Percentiles rank a stretch among this genome's conserved stretches.
phyloP scores from a whole-genome alignment of 1,284 basidiomycete genomes.

The Meira nashicola region DNA sequence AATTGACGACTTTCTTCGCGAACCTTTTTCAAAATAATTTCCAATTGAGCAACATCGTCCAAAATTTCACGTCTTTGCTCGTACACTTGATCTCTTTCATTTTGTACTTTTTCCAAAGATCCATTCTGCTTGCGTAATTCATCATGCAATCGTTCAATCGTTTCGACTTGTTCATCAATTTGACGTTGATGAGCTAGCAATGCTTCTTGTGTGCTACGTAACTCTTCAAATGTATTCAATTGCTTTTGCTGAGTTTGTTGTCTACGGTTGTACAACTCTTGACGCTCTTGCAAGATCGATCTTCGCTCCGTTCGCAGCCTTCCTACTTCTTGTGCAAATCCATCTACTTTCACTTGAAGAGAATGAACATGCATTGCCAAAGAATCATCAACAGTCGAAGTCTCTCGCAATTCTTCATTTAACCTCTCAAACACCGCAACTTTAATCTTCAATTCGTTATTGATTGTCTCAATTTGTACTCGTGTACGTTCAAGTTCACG shows the following conservation, averaged over 20 bases:
- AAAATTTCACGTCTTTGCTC: slow-evolving; percentile 30
- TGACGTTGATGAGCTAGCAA: slow-evolving; percentile 31
- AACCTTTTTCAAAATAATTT: slow-evolving; percentile 26
- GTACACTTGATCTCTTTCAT: slow-evolving; percentile 28
- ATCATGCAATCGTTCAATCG: slow-evolving; percentile 30
- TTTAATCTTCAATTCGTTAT: slow-evolving; percentile 10
- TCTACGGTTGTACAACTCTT: slow-evolving; percentile 24
- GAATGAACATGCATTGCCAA: slow-evolving; percentile 19
- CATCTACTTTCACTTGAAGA: slow-evolving; percentile 25
- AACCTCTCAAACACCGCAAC: slow-evolving; percentile 23
- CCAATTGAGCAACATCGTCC: slow-evolving; percentile 31
- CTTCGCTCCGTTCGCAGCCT: slow-evolving; percentile 24
- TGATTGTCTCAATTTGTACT: slow-evolving; percentile 2
- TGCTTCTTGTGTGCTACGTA: slow-evolving; percentile 20
- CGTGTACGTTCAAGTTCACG: slow-evolving; percentile 8
- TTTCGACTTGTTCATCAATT: slow-evolving; percentile 36
- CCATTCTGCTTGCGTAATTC: slow-evolving; percentile 23
- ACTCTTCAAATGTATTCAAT: slow-evolving; percentile 23
- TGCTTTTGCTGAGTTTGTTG: slow-evolving; percentile 17
- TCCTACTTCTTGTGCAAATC: slow-evolving; percentile 24
- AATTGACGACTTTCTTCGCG: slow-evolving; percentile 28
- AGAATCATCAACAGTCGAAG: slow-evolving; percentile 7
- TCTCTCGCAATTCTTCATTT: slow-evolving; percentile 25
- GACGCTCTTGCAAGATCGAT: slow-evolving; percentile 25
- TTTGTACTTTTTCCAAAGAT: slow-evolving; percentile 21